phyloP scores from a whole-genome alignment of 768 basidiomycete species.

The Roridomyces roridus region DNA sequence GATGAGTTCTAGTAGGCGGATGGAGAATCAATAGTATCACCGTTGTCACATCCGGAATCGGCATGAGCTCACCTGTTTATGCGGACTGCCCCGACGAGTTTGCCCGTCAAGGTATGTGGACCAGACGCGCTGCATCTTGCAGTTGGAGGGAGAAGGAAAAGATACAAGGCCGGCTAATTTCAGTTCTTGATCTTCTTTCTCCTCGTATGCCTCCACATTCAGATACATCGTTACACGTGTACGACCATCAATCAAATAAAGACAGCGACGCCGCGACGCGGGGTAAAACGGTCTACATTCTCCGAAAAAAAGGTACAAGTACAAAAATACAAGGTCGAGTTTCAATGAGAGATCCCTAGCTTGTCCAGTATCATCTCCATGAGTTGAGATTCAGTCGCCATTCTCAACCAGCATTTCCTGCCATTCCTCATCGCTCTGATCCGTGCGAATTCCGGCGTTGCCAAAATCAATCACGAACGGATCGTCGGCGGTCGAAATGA shows the following conservation, averaged over 20 bases:
- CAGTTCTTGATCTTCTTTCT: too few species aligned
- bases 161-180: too few species aligned
- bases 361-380: slow-evolving; percentile 21
- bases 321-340: too few species aligned
- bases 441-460: slow-evolving; percentile 16
- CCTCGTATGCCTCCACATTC: too few species aligned
- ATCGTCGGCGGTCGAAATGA: slow-evolving; percentile 12
- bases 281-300: too few species aligned
- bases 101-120: slow-evolving; percentile 44
- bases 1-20: slow-evolving; percentile 13
- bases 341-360: too few species aligned
- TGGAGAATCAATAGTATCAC: slow-evolving; percentile 6
- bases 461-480: slow-evolving; percentile 25
- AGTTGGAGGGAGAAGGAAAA: neutral
- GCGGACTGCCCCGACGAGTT: slow-evolving; percentile 16
- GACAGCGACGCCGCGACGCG: too few species aligned
- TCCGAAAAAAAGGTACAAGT: neutral
- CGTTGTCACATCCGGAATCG: slow-evolving; percentile 25
- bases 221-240: too few species aligned
- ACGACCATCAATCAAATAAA: too few species aligned
- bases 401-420: slow-evolving; percentile 17
- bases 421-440: slow-evolving; percentile 21
- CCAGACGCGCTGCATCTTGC: slow-evolving; percentile 52
- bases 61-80: slow-evolving; percentile 24
- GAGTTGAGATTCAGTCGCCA: slow-evolving; percentile 11